Evolutionary conservation across 2,329 filamentous ascomycete genomes (phyloP), one percentile per base, ranked within the genome.

Genomic region (Aureobasidium sp.): DNA sequence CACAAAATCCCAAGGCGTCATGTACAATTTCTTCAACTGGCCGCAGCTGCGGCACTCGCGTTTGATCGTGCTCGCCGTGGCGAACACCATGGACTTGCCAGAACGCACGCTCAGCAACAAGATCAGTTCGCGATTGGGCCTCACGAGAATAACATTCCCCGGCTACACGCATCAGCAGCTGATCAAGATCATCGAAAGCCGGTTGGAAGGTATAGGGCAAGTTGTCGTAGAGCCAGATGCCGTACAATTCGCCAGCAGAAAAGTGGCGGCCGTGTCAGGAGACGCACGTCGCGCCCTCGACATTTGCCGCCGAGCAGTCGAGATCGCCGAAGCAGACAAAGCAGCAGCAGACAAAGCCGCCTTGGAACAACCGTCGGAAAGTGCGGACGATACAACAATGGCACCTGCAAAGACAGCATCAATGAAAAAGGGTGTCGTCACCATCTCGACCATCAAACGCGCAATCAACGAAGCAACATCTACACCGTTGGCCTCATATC

Each of bases 21-120:
- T 98, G 93, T 98, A 98, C 74, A 98, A 98, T 70, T 98, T 98
- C 70, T 98, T 98, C 79, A 98, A 98, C 66, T 98, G 93, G 93
- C 93, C 93, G 3, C 87, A 88, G 10, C 76, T 97, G 51, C 81
- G 88, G 45, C 90, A 98, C 69, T 95, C 89, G 51, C 83, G 90
- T 44, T 77, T 98, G 39, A 96, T 98, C 67, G 94, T 98, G 6
- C 81, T 98, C 6, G 94, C 94, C 10, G 93, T 98, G 16, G 94
- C 93, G 49, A 98, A 98, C 69, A 98, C 93, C 21, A 98, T 98
- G 93, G 93, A 98, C 71, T 73, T 98, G 55, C 93, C 93, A 0
- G 93, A 98, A 70, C 79, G 93, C 65, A 98, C 93, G 0, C 76
- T 98, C 32, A 95, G 89, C 71, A 98, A 98, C 74, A 98, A 98